Evolutionary conservation across 164 flowering plant species (phyloP).

Genomic region (Macadamia tetraphylla): DNA sequence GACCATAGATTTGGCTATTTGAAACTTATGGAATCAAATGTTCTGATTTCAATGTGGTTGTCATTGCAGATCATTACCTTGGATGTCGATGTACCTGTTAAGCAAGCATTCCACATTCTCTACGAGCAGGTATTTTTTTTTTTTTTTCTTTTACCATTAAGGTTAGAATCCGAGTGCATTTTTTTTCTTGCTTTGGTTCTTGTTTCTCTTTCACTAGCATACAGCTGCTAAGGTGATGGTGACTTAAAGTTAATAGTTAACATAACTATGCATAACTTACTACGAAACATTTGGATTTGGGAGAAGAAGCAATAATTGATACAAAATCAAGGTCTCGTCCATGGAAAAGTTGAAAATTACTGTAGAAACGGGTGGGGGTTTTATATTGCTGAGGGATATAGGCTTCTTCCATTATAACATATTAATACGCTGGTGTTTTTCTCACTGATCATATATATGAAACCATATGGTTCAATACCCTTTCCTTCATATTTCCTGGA

Average conservation of each 20-base stretch:
- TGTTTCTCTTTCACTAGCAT: no score
- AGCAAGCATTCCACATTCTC: constrained; percentile 90
- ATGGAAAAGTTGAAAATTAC: not conserved
- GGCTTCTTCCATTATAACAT: not conserved
- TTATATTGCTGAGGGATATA: not conserved
- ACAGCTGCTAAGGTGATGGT: no score
- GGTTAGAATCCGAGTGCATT: not conserved
- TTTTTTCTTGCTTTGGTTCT: not conserved
- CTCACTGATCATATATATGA: not conserved
- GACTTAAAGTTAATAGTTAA: no score
- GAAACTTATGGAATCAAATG: constrained; percentile 1
- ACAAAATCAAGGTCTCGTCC: not conserved
- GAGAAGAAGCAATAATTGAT: no score
- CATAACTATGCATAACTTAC: no score
- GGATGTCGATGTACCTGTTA: constrained; percentile 80
- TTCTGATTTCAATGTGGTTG: constrained; percentile 7
- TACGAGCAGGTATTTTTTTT: constrained; percentile 67
- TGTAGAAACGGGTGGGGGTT: not conserved
- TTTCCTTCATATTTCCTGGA: not conserved
- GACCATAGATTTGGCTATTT: not conserved
- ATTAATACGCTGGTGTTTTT: not conserved
- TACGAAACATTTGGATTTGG: no score
- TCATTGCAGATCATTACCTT: constrained; percentile 67
- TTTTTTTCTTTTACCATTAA: not conserved
- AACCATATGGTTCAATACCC: not conserved